These are phyloP conservation scores for Diutina siamensis DNA, from an alignment of 1,139 yeast species.

Conservation along the genomic window DNA sequence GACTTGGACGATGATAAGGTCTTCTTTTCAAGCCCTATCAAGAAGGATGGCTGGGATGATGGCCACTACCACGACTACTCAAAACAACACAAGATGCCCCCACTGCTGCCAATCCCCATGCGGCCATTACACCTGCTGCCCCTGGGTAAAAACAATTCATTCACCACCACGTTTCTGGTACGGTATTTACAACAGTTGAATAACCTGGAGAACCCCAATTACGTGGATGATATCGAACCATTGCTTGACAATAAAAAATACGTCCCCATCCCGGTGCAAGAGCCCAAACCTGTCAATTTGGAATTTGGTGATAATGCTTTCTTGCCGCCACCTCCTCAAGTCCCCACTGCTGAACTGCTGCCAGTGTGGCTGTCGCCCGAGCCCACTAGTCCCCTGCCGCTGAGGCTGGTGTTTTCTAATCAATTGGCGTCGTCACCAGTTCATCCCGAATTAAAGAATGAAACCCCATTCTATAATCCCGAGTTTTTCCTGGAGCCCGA, in stretches of 20 bases:
- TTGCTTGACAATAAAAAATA: background rate
- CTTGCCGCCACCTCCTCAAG: background rate
- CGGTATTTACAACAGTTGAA: background rate
- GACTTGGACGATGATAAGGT: conserved; percentile 11
- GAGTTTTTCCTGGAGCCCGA: conserved; percentile 27
- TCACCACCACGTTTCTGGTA: background rate
- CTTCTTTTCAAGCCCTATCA: background rate
- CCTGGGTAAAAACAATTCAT: background rate
- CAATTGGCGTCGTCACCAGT: conserved; percentile 2
- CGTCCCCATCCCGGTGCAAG: conserved; percentile 33
- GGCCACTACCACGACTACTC: background rate
- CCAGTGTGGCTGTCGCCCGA: conserved; percentile 21
- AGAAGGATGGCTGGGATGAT: conserved; percentile 1
- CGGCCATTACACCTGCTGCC: conserved; percentile 8
- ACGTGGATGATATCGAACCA: conserved; percentile 4
- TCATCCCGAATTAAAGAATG: background rate
- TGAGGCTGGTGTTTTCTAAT: conserved; percentile 5
- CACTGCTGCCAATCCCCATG: conserved; percentile 19
- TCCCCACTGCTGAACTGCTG: background rate
- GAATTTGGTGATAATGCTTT: conserved; percentile 1
- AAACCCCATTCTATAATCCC: conserved; percentile 22
- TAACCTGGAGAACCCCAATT: background rate
- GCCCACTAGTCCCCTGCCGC: conserved; percentile 23
- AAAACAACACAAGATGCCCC: conserved; percentile 13
- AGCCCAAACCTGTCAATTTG: conserved; percentile 16